These are phyloP conservation scores for Saccharomyces eubayanus DNA, from an alignment of 805 yeast genomes.

Conservation along the genomic window DNA sequence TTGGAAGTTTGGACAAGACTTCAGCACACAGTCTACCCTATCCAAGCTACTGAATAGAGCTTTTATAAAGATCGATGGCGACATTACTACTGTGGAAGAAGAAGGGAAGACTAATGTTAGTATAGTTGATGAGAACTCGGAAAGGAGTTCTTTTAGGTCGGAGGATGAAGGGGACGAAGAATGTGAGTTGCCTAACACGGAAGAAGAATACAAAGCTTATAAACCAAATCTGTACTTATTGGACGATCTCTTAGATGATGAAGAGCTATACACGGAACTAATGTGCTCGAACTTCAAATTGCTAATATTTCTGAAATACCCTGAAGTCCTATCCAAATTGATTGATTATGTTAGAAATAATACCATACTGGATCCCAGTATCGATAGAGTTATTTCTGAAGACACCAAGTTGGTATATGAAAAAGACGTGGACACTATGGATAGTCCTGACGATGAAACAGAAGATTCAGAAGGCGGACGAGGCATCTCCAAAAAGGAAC, in stretches of 20 bases:
- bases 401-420: slow-evolving; percentile 9
- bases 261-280: slow-evolving; percentile 64
- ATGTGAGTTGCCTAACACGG: slow-evolving; percentile 24
- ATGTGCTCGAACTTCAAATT: slow-evolving; percentile 65
- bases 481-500: slow-evolving; percentile 7
- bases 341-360: slow-evolving; percentile 54
- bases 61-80: slow-evolving; percentile 22
- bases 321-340: slow-evolving; percentile 60
- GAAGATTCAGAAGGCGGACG: slow-evolving; percentile 5
- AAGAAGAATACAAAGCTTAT: slow-evolving; percentile 31
- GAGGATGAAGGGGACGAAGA: slow-evolving; percentile 9
- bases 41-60: slow-evolving; percentile 38
- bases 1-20: slow-evolving; percentile 56
- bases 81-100: slow-evolving; percentile 2
- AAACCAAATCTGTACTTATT: slow-evolving; percentile 37
- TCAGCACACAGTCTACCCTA: slow-evolving; percentile 46
- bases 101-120: background rate
- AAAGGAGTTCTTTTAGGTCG: slow-evolving; percentile 30
- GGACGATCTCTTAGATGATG: slow-evolving; percentile 64
- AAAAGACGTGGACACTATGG: slow-evolving; percentile 5
- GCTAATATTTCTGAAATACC: slow-evolving; percentile 71
- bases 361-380: slow-evolving; percentile 23
- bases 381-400: slow-evolving; percentile 10
- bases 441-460: slow-evolving; percentile 7
- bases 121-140: slow-evolving; percentile 22